Evolutionary conservation across 1,139 yeast species (phyloP).

Genomic region (Scheffersomyces quercinus): DNA sequence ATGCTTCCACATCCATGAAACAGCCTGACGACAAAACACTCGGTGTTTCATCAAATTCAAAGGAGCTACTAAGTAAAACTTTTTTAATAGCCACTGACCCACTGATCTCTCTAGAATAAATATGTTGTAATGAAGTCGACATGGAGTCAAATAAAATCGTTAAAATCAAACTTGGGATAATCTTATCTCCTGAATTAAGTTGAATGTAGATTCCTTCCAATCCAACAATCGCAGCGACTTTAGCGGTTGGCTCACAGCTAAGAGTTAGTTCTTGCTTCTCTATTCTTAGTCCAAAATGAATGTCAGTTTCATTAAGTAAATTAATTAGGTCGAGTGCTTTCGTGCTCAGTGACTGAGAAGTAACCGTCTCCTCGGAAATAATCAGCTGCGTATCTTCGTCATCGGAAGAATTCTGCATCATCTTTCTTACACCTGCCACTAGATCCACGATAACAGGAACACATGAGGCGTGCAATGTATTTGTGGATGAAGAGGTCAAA

Average conservation of each 20-base stretch:
- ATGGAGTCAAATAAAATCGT: constrained; percentile 50
- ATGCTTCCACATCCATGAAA: constrained; percentile 58
- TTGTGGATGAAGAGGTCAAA: constrained; percentile 70
- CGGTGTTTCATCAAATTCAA: constrained; percentile 38
- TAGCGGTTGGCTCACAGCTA: constrained; percentile 92
- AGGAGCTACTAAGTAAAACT: constrained; percentile 40
- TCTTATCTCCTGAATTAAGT: constrained; percentile 52
- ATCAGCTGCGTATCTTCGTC: constrained; percentile 1
- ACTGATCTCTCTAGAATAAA: constrained; percentile 86
- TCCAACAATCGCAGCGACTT: constrained; percentile 83
- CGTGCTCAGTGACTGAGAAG: constrained; percentile 7
- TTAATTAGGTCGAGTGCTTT: constrained; percentile 31
- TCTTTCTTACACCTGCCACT: constrained; percentile 42
- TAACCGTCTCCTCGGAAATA: constrained; percentile 8
- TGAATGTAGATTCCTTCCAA: constrained; percentile 63
- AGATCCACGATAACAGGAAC: constrained; percentile 76
- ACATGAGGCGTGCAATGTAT: constrained; percentile 68
- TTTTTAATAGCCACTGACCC: constrained; percentile 66
- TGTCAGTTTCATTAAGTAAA: constrained; percentile 53
- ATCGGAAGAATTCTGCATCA: constrained; percentile 25
- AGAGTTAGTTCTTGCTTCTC: constrained; percentile 73
- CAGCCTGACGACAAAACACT: constrained; percentile 53
- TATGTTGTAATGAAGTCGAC: constrained; percentile 78
- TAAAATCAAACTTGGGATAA: constrained; percentile 41
- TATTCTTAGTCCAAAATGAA: constrained; percentile 63